Evolutionary conservation across 306 rosid genomes (phyloP).

Genomic region (Dicorynia guianensis): DNA sequence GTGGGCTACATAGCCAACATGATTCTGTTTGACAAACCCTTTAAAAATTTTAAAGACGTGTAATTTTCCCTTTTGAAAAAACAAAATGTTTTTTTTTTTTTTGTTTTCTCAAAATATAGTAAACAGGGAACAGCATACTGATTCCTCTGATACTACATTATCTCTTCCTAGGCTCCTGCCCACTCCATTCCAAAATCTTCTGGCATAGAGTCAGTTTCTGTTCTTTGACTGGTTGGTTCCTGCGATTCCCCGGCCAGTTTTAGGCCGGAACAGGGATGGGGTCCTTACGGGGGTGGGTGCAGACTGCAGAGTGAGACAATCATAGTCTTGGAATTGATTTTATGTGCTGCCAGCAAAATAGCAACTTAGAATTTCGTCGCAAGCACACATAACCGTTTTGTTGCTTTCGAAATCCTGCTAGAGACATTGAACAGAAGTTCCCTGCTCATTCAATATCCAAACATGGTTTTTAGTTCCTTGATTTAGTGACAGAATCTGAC

Average conservation of each 20-base stretch:
- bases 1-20: constrained; percentile 8
- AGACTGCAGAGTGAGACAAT: background rate
- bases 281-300: background rate
- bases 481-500: constrained; percentile 44
- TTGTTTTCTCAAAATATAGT: constrained; percentile 46
- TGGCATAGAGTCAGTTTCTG: background rate
- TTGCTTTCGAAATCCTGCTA: constrained; percentile 18
- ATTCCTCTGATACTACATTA: constrained; percentile 39
- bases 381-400: background rate
- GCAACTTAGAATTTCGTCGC: background rate
- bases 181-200: constrained; percentile 13
- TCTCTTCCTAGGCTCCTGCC: background rate
- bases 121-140: constrained; percentile 43
- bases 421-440: constrained; percentile 16
- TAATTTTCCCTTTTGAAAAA: background rate
- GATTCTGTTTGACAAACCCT: constrained; percentile 43
- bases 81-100: constrained; percentile 36
- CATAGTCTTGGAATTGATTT: background rate
- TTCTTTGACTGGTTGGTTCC: constrained; percentile 34
- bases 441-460: constrained; percentile 16
- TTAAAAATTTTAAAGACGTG: background rate
- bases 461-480: constrained; percentile 44
- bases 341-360: background rate
- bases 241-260: constrained; percentile 44
- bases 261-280: constrained; percentile 15